phyloP scores from a whole-genome alignment of 352 stramenopile species.

The Phytophthora pluvialis region DNA sequence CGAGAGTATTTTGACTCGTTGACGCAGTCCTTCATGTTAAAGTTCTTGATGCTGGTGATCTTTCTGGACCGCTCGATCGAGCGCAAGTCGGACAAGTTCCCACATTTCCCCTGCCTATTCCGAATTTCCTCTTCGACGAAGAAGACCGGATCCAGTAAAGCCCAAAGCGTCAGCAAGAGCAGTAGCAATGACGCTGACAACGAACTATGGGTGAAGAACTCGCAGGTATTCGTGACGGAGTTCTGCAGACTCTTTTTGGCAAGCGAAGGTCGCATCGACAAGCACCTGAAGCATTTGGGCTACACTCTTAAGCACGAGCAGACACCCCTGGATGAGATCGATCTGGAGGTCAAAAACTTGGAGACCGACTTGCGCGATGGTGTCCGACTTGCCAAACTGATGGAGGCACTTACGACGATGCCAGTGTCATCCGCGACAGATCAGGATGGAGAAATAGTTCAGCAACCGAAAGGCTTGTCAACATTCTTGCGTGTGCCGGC shows the following conservation, averaged over 20 bases:
- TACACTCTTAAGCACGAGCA: conserved; percentile 93
- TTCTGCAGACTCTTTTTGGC: conserved; percentile 94
- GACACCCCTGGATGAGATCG: conserved; percentile 94
- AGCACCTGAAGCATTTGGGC: conserved; percentile 90
- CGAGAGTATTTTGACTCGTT: conserved; percentile 86
- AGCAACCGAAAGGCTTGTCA: conserved; percentile 53
- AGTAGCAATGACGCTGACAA: conserved; percentile 16
- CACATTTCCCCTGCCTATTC: conserved; percentile 92
- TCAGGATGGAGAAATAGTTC: conserved; percentile 3
- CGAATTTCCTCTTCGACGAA: conserved; percentile 40
- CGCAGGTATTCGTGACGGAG: conserved; percentile 89
- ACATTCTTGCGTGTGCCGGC: conserved; percentile 92
- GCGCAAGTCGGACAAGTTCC: conserved; percentile 76
- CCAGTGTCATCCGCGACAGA: conserved; percentile 9
- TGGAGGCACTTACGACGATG: conserved; percentile 90
- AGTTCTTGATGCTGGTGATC: conserved; percentile 93
- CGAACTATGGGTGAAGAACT: conserved; percentile 89
- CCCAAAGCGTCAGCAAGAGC: not conserved
- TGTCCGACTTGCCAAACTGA: conserved; percentile 91
- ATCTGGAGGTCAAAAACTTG: conserved; percentile 93
- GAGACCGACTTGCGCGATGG: conserved; percentile 97
- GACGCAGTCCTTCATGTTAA: conserved; percentile 88
- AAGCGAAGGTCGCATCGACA: conserved; percentile 95
- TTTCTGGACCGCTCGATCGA: conserved; percentile 92
- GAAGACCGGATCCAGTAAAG: conserved; percentile 1